Conservation (phyloP, 306 rosid species). For the Nissolia schottii region DNA sequence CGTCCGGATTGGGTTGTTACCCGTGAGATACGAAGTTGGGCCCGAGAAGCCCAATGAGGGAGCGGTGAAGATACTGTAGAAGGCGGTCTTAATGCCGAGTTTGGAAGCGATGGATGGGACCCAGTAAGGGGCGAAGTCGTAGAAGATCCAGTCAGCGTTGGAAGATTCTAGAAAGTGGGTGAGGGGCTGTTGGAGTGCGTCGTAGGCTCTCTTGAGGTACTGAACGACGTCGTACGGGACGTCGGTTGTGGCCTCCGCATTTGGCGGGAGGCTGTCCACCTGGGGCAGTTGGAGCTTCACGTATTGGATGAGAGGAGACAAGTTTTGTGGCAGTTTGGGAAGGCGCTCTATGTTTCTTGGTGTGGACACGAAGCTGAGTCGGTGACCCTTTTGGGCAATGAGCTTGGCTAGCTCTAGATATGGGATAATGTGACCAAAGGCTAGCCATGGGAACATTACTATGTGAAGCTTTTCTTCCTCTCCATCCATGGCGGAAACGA, state of each 20-base stretch:
- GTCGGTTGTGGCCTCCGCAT: slow-evolving; percentile 47
- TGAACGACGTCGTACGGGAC: slow-evolving; percentile 30
- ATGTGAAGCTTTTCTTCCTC: slow-evolving; percentile 28
- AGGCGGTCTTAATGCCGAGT: slow-evolving; percentile 21
- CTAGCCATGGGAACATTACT: slow-evolving; percentile 55
- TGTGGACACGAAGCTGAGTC: slow-evolving; percentile 46
- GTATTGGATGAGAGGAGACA: slow-evolving; percentile 17
- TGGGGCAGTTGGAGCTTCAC: slow-evolving; percentile 40
- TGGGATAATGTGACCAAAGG: slow-evolving; percentile 53
- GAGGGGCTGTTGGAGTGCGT: slow-evolving; percentile 27
- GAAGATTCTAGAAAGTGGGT: slow-evolving; percentile 30
- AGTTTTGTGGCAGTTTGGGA: slow-evolving; percentile 30
- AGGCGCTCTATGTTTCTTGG: slow-evolving; percentile 58
- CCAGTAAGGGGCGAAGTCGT: slow-evolving; percentile 40
- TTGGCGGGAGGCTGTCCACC: slow-evolving; percentile 24
- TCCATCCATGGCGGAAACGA: neutral
- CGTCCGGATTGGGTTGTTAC: neutral
- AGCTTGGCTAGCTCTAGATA: slow-evolving; percentile 42
- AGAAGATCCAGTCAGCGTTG: slow-evolving; percentile 37
- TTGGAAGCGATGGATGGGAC: neutral
- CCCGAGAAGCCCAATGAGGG: neutral
- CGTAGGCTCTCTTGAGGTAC: slow-evolving; percentile 37
- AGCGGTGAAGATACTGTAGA: slow-evolving; percentile 20
- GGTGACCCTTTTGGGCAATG: slow-evolving; percentile 53
- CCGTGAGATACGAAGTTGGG: neutral